phyloP scores from a whole-genome alignment of 768 basidiomycete genomes.

The Leucocoprinus sp. region DNA sequence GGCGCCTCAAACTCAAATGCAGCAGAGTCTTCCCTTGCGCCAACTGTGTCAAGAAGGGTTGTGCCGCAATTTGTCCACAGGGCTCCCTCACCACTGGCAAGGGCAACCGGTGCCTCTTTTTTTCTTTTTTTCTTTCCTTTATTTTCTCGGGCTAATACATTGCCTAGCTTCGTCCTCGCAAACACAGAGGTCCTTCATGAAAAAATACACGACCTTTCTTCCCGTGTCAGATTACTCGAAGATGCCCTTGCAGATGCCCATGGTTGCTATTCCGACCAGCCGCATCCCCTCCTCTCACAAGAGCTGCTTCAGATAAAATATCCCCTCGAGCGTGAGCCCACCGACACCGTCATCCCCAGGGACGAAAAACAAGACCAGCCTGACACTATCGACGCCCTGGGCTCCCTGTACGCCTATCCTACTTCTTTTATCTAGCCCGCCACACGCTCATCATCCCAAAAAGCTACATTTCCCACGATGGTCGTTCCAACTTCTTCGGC shows the following conservation, averaged over 20 bases:
- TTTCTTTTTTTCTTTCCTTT: neutral
- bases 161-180: conserved; percentile 54
- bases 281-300: conserved; percentile 52
- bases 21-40: conserved; percentile 61
- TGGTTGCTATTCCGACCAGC: conserved; percentile 33
- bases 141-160: conserved; percentile 5
- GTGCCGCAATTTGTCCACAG: conserved; percentile 58
- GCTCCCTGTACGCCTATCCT: conserved; percentile 41
- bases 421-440: conserved; percentile 5
- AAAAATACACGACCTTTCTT: conserved; percentile 53
- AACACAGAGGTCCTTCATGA: conserved; percentile 65
- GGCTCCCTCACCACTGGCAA: conserved; percentile 68
- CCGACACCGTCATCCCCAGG: conserved; percentile 27
- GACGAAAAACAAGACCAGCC: conserved; percentile 39
- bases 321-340: conserved; percentile 54
- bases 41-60: conserved; percentile 53
- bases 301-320: conserved; percentile 59
- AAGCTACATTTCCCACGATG: conserved; percentile 56
- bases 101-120: conserved; percentile 47
- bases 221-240: conserved; percentile 59
- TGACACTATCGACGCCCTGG: conserved; percentile 56
- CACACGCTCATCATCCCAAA: conserved; percentile 8
- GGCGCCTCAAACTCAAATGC: conserved; percentile 42
- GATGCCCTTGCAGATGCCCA: conserved; percentile 54
- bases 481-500: conserved; percentile 59